Conservation (phyloP, 2,329 filamentous ascomycete genomes). For the Tympanopsis confertula region DNA sequence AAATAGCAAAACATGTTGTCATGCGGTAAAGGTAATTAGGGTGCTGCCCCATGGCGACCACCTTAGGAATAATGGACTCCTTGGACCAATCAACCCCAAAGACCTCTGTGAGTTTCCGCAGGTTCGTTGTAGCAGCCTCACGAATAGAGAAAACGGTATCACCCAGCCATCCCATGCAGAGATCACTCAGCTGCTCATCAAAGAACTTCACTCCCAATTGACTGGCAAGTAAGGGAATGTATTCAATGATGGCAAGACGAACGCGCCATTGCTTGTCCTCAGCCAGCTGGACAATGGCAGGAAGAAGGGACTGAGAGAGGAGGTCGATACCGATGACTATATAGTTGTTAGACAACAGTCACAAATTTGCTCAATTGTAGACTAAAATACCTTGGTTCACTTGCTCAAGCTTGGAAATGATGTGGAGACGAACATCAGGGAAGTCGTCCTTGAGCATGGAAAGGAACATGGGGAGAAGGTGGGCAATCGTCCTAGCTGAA, state of each 20-base stretch:
- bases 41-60: slow-evolving; percentile 95
- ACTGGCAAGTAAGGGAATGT: slow-evolving; percentile 89
- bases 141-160: slow-evolving; percentile 98
- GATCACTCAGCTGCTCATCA: slow-evolving; percentile 84
- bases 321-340: slow-evolving; percentile 93
- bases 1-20: slow-evolving; percentile 99
- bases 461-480: slow-evolving; percentile 95
- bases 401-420: slow-evolving; percentile 98
- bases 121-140: slow-evolving; percentile 90
- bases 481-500: slow-evolving; percentile 73
- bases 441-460: slow-evolving; percentile 99
- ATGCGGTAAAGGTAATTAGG: slow-evolving; percentile 98
- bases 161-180: slow-evolving; percentile 98
- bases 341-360: slow-evolving; percentile 7
- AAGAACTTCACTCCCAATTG: slow-evolving; percentile 97
- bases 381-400: slow-evolving; percentile 73
- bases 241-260: slow-evolving; percentile 95
- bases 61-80: slow-evolving; percentile 94
- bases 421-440: slow-evolving; percentile 92
- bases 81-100: slow-evolving; percentile 97
- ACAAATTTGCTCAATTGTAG: not conserved
- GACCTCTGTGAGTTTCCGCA: slow-evolving; percentile 97
- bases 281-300: slow-evolving; percentile 90
- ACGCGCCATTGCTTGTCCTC: slow-evolving; percentile 99
- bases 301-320: slow-evolving; percentile 88